Percentiles rank a stretch among this genome's conserved stretches.
These are phyloP conservation scores for Hypomontagnella submonticulosa DNA, from an alignment of 495 filamentous ascomycete species.

Conservation along the genomic window DNA sequence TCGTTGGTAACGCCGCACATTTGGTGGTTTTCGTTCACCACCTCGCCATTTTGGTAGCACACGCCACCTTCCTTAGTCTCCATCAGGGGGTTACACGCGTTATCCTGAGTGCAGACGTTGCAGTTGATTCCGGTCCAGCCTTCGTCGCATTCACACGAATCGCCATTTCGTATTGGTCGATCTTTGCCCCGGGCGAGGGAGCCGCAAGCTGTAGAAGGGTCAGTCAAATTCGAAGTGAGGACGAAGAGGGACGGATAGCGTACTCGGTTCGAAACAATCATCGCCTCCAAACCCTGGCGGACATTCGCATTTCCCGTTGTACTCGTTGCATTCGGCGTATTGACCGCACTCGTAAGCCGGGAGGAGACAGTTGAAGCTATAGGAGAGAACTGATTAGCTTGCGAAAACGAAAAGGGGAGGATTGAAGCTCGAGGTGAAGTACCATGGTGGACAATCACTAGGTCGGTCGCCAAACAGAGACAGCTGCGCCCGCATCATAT, in stretches of 20 bases:
- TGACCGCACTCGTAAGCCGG: conserved; percentile 91
- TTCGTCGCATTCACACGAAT: conserved; percentile 85
- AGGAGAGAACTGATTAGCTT: conserved; percentile 29
- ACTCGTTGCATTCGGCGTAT: conserved; percentile 84
- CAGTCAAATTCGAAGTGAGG: conserved; percentile 32
- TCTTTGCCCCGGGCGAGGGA: conserved; percentile 83
- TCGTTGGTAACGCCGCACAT: conserved; percentile 96
- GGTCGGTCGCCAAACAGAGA: conserved; percentile 65
- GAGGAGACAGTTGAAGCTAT: conserved; percentile 97
- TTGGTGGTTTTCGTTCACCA: conserved; percentile 94
- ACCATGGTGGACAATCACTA: conserved; percentile 73
- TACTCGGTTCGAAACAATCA: conserved; percentile 84
- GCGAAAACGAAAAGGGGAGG: neutral
- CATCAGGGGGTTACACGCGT: conserved; percentile 87
- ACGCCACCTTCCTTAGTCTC: conserved; percentile 80
- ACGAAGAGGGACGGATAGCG: conserved; percentile 27
- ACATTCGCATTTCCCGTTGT: conserved; percentile 90
- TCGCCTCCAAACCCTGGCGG: conserved; percentile 92
- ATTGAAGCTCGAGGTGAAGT: conserved; percentile 23
- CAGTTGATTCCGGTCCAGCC: conserved; percentile 99
- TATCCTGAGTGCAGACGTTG: conserved; percentile 88
- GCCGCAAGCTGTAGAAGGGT: conserved; percentile 72
- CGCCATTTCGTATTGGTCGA: conserved; percentile 72
- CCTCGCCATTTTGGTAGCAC: conserved; percentile 90
- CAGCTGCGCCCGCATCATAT: conserved; percentile 63